These are phyloP conservation scores for Saccharomycopsis javanensis DNA, from an alignment of 805 yeast species.

Conservation along the genomic window DNA sequence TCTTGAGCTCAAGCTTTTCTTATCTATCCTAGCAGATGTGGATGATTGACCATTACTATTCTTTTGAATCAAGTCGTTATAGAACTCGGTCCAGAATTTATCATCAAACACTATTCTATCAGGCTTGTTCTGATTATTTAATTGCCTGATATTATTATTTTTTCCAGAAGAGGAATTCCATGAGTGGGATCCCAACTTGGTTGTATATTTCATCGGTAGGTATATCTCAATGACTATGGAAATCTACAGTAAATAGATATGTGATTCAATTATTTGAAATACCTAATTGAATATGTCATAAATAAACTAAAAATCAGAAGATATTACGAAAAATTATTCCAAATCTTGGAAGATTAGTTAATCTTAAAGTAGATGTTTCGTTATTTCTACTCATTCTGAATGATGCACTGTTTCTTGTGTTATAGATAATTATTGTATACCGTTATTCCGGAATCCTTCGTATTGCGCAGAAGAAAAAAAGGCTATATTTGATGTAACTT, in stretches of 20 bases:
- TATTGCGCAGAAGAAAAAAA: background rate
- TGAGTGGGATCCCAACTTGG: background rate
- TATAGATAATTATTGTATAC: too few species aligned
- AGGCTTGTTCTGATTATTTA: background rate
- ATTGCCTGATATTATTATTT: background rate
- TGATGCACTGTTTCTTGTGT: too few species aligned
- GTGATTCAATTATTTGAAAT: too few species aligned
- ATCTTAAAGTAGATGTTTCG: too few species aligned
- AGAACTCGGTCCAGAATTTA: constrained; percentile 8
- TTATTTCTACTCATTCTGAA: too few species aligned
- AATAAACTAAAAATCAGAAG: too few species aligned
- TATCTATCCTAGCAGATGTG: background rate
- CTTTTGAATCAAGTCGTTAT: constrained; percentile 3
- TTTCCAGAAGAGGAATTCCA: background rate
- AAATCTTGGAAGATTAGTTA: too few species aligned
- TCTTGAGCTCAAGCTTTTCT: background rate
- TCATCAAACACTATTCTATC: constrained; percentile 3
- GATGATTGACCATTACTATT: background rate
- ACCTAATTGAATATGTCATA: too few species aligned
- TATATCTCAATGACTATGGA: background rate
- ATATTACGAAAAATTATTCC: too few species aligned
- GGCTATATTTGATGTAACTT: background rate
- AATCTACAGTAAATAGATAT: too few species aligned
- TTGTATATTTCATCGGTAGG: background rate
- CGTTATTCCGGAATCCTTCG: background rate